Base-by-base conservation (phyloP, 768 basidiomycete species). In the Tephrocybe rancida region DNA sequence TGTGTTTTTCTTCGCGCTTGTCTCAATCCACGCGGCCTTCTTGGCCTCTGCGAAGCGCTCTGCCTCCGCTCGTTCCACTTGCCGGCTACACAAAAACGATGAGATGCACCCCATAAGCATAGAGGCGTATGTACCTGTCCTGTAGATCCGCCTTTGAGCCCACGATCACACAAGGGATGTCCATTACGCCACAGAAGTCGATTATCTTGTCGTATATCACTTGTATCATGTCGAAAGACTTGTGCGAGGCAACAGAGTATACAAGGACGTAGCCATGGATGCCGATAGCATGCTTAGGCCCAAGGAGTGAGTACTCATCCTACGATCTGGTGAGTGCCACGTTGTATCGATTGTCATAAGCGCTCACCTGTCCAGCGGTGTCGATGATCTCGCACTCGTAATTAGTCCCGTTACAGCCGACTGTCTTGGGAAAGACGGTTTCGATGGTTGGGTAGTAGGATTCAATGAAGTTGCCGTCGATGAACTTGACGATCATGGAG, bases 381-480 rank as follows among this genome's bases (percentile, higher is more conserved):
- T 97, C 95, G 61, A 95, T 88, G 71, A 98, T 90, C 75, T 95
- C 91, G 73, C 92, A 94, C 55, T 92, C 85, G 64, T 90, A 96
- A 56, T 93, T 88, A 18, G 80, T 75, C 48, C 93, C 93, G 45
- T 89, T 87, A 74, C 86, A 83, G 60, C 76, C 80, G 66, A 97
- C 80, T 50, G 76, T 80, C 75, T 94, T 95, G 52, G 80, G 75
- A 64, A 86, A 87, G 22, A 85, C 87, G 61, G 75, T 82, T 70
- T 96, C 93, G 67, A 95, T 94, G 56, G 93, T 96, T 27, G 95
- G 94, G 72, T 92, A 91, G 74, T 96, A 96, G 16, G 84, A 78
- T 51, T 94, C 91, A 65, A 88, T 82, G 65, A 95, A 97, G 59
- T 86, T 82, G 61, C 86, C 85, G 60, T 95, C 89, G 67, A 90